phyloP scores from a whole-genome alignment of 1,284 basidiomycete species.

The Ganoderma sinense region DNA sequence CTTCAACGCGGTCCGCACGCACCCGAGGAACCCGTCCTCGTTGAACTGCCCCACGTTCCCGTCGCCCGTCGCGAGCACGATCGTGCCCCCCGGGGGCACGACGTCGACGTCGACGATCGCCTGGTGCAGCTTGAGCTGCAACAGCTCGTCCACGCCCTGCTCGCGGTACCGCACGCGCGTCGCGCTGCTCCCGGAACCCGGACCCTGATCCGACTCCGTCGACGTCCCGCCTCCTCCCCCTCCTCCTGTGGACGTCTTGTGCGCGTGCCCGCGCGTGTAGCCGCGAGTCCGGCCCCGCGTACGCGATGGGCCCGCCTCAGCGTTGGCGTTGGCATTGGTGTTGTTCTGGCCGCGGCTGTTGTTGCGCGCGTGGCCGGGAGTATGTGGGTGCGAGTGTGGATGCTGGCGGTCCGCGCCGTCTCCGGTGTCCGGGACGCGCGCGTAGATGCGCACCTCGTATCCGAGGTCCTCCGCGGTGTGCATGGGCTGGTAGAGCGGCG shows the following conservation, averaged over 20 bases:
- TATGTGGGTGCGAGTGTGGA: not conserved
- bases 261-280: conserved; percentile 30
- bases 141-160: conserved; percentile 88
- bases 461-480: conserved; percentile 77
- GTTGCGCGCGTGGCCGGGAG: conserved; percentile 10
- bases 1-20: conserved; percentile 81
- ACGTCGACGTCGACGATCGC: conserved; percentile 74
- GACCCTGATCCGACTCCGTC: conserved; percentile 34
- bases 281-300: conserved; percentile 17
- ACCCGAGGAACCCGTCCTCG: conserved; percentile 87
- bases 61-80: conserved; percentile 90
- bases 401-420: conserved; percentile 61
- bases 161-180: conserved; percentile 69
- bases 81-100: conserved; percentile 70
- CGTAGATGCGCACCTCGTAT: conserved; percentile 81
- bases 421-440: conserved; percentile 78
- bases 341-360: conserved; percentile 21
- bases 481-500: conserved; percentile 85
- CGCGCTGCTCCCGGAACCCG: conserved; percentile 27
- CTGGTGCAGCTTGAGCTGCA: conserved; percentile 88
- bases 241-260: conserved; percentile 30
- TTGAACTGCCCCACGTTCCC: conserved; percentile 90
- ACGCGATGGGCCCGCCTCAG: conserved; percentile 23
- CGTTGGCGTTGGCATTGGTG: conserved; percentile 12
- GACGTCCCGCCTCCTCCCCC: conserved; percentile 33